Conservation (phyloP, 306 rosid genomes). For the Cucumis hystrix region DNA sequence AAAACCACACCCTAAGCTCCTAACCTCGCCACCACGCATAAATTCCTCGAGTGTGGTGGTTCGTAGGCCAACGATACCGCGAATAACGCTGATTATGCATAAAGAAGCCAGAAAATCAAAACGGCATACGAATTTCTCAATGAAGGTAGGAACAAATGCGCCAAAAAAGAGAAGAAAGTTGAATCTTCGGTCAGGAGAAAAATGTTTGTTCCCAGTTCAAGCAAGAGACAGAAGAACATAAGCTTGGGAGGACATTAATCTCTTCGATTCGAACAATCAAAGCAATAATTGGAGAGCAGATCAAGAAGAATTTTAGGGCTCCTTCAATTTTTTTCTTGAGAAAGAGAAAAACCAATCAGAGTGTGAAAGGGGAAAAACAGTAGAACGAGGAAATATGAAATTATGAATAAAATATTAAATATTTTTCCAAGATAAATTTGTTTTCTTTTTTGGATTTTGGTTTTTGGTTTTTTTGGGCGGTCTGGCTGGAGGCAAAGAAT, state of each 20-base stretch:
- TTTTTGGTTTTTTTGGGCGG: constrained; percentile 1
- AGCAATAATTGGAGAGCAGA: constrained; percentile 13
- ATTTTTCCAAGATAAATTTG: background rate
- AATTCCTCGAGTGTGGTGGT: constrained; percentile 19
- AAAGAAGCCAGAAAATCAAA: constrained; percentile 5
- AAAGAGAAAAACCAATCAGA: background rate
- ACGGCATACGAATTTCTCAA: background rate
- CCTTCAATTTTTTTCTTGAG: background rate
- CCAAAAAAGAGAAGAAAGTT: background rate
- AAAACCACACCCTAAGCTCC: constrained; percentile 16
- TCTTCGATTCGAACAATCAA: constrained; percentile 23
- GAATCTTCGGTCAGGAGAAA: constrained; percentile 8
- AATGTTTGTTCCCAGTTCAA: background rate
- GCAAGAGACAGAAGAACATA: background rate
- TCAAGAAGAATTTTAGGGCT: constrained; percentile 8
- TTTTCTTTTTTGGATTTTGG: too few species aligned
- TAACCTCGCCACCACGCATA: constrained; percentile 37
- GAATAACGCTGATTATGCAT: constrained; percentile 2
- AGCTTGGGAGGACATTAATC: background rate
- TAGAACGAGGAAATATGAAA: constrained; percentile 2
- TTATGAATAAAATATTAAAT: background rate
- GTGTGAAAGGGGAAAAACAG: constrained; percentile 2
- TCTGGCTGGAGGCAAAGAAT: constrained; percentile 46
- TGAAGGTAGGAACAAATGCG: background rate
- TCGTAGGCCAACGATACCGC: background rate